Evolutionary conservation across 2,329 filamentous ascomycete genomes (phyloP).

Genomic region (Beauveria medogensis): DNA sequence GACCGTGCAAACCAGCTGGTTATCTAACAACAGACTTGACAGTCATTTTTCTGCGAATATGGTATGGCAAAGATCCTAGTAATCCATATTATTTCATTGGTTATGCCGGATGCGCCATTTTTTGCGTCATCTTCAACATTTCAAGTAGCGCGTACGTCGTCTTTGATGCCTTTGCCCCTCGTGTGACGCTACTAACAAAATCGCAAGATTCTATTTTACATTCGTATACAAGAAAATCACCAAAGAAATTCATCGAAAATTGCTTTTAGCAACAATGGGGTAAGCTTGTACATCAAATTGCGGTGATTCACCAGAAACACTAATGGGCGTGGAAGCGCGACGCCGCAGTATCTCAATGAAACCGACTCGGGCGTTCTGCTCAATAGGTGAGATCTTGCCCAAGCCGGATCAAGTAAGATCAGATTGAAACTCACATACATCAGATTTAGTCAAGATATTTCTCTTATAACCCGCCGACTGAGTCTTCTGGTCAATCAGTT

Average conservation of each 20-base stretch:
- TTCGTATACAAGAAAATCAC: neutral
- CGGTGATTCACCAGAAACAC: neutral
- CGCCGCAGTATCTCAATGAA: neutral
- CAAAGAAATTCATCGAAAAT: neutral
- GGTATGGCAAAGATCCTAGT: neutral
- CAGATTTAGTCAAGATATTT: constrained; percentile 6
- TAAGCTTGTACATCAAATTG: neutral
- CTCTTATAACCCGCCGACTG: neutral
- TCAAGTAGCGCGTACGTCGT: neutral
- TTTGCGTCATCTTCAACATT: neutral
- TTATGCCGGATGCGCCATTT: neutral
- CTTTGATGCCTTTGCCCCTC: neutral
- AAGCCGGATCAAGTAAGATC: neutral
- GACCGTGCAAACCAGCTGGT: neutral
- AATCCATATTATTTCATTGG: neutral
- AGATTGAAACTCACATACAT: neutral
- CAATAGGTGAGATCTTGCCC: neutral
- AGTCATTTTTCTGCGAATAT: neutral
- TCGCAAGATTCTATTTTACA: neutral
- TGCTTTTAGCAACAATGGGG: neutral
- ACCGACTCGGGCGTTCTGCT: neutral
- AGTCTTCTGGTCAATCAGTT: neutral
- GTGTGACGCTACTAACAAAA: neutral
- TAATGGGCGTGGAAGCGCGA: neutral
- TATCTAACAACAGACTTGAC: neutral